phyloP scores from a whole-genome alignment of 2,329 filamentous ascomycete genomes.

The Cladophialophora bantiana region DNA sequence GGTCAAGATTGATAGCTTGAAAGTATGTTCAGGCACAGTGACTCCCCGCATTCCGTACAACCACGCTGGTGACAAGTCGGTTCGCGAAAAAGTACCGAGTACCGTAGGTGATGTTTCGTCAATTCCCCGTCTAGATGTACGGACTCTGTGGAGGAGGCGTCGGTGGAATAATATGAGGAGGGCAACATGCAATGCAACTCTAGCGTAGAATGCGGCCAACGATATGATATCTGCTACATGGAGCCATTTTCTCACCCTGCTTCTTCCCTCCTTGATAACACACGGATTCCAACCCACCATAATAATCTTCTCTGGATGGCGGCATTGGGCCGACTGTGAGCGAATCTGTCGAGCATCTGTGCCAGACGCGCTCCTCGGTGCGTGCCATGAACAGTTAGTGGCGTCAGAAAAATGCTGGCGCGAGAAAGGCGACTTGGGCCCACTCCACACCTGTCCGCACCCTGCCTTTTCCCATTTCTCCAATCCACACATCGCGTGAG shows the following conservation, averaged over 20 bases:
- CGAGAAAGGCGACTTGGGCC: conserved; percentile 9
- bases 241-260: conserved; percentile 12
- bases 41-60: no score
- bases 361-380: conserved; percentile 13
- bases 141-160: not conserved
- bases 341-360: conserved; percentile 1
- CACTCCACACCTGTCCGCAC: conserved; percentile 3
- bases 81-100: not conserved
- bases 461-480: conserved; percentile 11
- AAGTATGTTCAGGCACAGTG: no score
- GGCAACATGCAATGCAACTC: conserved; percentile 19
- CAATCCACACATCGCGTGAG: conserved; percentile 24
- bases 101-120: not conserved
- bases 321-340: conserved; percentile 9
- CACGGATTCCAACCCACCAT: not conserved
- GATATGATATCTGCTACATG: not conserved
- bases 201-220: conserved; percentile 10
- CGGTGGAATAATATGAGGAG: not conserved
- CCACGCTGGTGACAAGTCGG: not conserved
- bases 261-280: conserved; percentile 10
- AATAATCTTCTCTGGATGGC: conserved; percentile 1
- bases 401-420: conserved; percentile 23
- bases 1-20: not conserved
- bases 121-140: not conserved
- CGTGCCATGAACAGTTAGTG: conserved; percentile 8